These are phyloP conservation scores for Aspergillus viridinutans DNA, from an alignment of 2,329 filamentous ascomycete genomes.

Conservation along the genomic window DNA sequence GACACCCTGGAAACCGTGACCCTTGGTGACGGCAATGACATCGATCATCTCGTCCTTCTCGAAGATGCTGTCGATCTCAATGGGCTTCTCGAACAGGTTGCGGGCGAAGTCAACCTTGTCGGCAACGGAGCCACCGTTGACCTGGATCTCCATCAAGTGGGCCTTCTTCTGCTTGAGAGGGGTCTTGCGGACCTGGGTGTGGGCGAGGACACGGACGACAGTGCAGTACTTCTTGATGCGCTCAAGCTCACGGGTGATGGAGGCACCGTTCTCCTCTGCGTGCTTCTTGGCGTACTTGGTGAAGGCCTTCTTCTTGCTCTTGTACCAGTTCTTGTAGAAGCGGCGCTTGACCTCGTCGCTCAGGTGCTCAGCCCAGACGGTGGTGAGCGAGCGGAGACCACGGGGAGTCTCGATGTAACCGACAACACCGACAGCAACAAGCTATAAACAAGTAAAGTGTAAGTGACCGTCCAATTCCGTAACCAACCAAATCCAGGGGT, in stretches of 20 bases:
- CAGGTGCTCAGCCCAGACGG: slow-evolving; percentile 99
- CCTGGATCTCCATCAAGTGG: slow-evolving; percentile 99
- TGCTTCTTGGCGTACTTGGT: slow-evolving; percentile 99
- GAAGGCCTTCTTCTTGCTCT: slow-evolving; percentile 99
- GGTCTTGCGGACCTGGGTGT: slow-evolving; percentile 99
- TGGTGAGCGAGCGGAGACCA: slow-evolving; percentile 97
- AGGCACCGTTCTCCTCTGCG: slow-evolving; percentile 84
- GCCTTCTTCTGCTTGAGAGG: slow-evolving; percentile 99
- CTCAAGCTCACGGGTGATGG: slow-evolving; percentile 95
- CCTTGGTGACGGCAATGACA: slow-evolving; percentile 98
- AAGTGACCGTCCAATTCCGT: slow-evolving; percentile 9
- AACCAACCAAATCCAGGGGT: slow-evolving; percentile 8
- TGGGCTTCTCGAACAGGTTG: slow-evolving; percentile 98
- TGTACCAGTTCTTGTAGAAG: slow-evolving; percentile 99
- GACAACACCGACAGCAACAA: slow-evolving; percentile 99
- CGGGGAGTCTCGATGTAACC: slow-evolving; percentile 99
- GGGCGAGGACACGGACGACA: slow-evolving; percentile 96
- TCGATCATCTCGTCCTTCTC: slow-evolving; percentile 99
- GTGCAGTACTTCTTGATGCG: slow-evolving; percentile 99
- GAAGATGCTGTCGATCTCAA: slow-evolving; percentile 89
- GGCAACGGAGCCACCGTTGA: slow-evolving; percentile 93
- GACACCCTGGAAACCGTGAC: slow-evolving; percentile 97
- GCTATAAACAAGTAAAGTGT: slow-evolving; percentile 55
- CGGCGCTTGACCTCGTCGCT: slow-evolving; percentile 98
- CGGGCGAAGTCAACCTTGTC: slow-evolving; percentile 97